Conservation (phyloP, 192 early-diverging fungal species). For the Linnemannia hyalina region DNA sequence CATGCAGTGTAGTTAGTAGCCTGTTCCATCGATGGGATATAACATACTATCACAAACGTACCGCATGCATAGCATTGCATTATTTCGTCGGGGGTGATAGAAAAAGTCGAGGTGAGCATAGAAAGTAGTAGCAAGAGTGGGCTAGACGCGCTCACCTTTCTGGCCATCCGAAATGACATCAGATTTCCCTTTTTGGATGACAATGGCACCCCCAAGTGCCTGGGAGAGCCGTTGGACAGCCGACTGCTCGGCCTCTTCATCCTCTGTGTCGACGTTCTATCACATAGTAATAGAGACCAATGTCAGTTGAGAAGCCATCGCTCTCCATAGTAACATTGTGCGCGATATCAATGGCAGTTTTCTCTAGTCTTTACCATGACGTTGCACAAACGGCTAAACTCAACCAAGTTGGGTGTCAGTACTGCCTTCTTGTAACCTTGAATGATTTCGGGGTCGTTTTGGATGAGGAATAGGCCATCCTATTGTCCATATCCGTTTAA, state of each 20-base stretch:
- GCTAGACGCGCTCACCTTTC: conserved; percentile 55
- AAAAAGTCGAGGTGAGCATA: not conserved
- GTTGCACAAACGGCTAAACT: conserved; percentile 85
- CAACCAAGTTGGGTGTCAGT: conserved; percentile 90
- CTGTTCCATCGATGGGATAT: not conserved
- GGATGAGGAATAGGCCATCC: conserved; percentile 87
- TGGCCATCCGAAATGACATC: conserved; percentile 87
- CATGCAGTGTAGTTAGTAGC: not conserved
- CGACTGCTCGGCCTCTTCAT: conserved; percentile 24
- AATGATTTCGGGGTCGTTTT: conserved; percentile 77
- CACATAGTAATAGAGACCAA: not conserved
- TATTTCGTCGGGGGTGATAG: not conserved
- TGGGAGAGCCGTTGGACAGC: conserved; percentile 36
- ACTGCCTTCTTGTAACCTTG: conserved; percentile 79
- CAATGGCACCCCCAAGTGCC: conserved; percentile 81
- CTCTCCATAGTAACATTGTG: not conserved
- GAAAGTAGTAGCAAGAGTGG: not conserved
- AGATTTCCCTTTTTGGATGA: conserved; percentile 82
- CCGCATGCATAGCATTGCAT: not conserved
- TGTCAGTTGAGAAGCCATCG: not conserved
- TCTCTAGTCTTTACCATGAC: conserved; percentile 44
- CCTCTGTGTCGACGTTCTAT: conserved; percentile 44
- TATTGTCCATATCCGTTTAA: conserved; percentile 30
- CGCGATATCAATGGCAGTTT: not conserved
- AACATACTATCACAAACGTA: not conserved